A percentile compares a stretch with the other conserved stretches of the same genome.
Evolutionary conservation across 148 eudicot genomes (phyloP).

Genomic region (Rhododendron griersonianum): DNA sequence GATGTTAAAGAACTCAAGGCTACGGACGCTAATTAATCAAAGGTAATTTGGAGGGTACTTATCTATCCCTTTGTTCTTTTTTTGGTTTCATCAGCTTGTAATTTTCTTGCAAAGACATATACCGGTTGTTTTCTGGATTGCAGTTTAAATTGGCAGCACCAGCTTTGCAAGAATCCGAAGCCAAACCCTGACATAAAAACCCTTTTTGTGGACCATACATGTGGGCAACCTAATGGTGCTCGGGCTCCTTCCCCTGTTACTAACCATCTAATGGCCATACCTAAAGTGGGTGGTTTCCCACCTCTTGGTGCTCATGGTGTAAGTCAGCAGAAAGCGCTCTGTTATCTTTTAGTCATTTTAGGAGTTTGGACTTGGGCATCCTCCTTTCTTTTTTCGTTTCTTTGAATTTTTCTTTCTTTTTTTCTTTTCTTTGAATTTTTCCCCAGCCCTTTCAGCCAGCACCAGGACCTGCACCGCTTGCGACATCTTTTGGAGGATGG

Average conservation of each 20-base stretch:
- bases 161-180: slow-evolving; percentile 70
- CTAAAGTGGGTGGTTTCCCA: slow-evolving; percentile 25
- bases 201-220: slow-evolving; percentile 75
- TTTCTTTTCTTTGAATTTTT: background rate
- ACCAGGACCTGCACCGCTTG: slow-evolving; percentile 32
- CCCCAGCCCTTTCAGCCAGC: slow-evolving; percentile 45
- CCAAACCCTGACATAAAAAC: slow-evolving; percentile 77
- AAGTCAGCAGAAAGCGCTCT: slow-evolving; percentile 20
- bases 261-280: slow-evolving; percentile 18
- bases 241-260: slow-evolving; percentile 57
- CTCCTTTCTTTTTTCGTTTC: background rate
- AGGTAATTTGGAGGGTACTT: slow-evolving; percentile 32
- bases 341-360: background rate
- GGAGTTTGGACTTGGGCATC: background rate
- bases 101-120: background rate
- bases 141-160: slow-evolving; percentile 96
- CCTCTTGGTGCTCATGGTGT: slow-evolving; percentile 57
- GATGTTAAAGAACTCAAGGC: slow-evolving; percentile 57
- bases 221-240: slow-evolving; percentile 67
- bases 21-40: slow-evolving; percentile 72
- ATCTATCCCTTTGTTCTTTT: background rate
- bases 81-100: background rate
- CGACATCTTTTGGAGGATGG: slow-evolving; percentile 53
- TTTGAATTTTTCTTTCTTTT: background rate
- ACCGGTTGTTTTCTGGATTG: slow-evolving; percentile 6